Conservation (phyloP, 2,329 filamentous ascomycete genomes). For the Aspergillus phoenicis region DNA sequence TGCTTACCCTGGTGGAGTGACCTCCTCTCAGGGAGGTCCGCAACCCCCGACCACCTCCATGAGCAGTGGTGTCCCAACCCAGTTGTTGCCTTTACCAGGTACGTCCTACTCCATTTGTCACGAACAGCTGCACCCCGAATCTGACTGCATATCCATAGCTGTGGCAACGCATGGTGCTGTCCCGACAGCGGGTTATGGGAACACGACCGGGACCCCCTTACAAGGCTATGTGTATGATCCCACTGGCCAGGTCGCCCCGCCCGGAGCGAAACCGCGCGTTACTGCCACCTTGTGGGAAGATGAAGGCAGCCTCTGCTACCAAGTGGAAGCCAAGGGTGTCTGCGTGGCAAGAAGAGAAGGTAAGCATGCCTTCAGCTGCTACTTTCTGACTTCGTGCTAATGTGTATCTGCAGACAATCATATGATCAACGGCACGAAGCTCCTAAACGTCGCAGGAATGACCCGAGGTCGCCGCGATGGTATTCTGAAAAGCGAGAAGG, state of each 20-base stretch:
- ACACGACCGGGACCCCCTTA: constrained; percentile 42
- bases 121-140: background rate
- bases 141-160: constrained; percentile 23
- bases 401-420: constrained; percentile 72
- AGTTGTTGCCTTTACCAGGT: constrained; percentile 69
- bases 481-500: constrained; percentile 96
- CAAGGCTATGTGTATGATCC: constrained; percentile 68
- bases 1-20: constrained; percentile 73
- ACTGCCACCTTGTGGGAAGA: constrained; percentile 98
- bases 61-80: constrained; percentile 64
- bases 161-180: constrained; percentile 41
- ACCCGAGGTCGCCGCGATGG: constrained; percentile 92
- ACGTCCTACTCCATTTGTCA: constrained; percentile 19
- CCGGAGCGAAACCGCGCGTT: constrained; percentile 93
- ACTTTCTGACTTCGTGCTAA: background rate
- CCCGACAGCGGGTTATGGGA: constrained; percentile 44
- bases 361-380: constrained; percentile 43
- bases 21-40: constrained; percentile 72
- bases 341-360: constrained; percentile 94
- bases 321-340: constrained; percentile 93
- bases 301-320: constrained; percentile 95
- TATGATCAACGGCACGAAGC: constrained; percentile 98
- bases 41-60: constrained; percentile 72
- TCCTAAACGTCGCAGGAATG: constrained; percentile 97
- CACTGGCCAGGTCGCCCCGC: constrained; percentile 88